Percentiles rank a stretch among this genome's conserved stretches.
Evolutionary conservation across 768 basidiomycete species (phyloP).

Genomic region (Podaxis sp.): DNA sequence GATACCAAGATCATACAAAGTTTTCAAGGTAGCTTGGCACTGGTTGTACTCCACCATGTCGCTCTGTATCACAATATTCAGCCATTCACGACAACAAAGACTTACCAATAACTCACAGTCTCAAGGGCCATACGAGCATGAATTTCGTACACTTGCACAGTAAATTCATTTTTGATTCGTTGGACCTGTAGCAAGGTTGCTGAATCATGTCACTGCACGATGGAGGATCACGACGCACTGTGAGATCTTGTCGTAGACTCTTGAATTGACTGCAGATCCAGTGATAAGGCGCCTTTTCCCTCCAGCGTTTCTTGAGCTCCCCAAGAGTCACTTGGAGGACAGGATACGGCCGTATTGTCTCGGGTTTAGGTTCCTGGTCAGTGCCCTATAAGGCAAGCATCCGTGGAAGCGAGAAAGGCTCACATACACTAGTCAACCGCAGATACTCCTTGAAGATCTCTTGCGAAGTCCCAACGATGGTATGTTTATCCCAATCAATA

Average conservation of each 20-base stretch:
- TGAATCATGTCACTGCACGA: not conserved
- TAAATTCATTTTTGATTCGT: slow-evolving; percentile 98
- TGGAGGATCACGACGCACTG: slow-evolving; percentile 55
- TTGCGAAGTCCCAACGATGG: slow-evolving; percentile 89
- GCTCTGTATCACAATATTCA: slow-evolving; percentile 46
- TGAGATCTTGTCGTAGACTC: slow-evolving; percentile 94
- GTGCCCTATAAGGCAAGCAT: slow-evolving; percentile 10
- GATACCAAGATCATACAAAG: slow-evolving; percentile 91
- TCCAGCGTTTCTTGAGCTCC: slow-evolving; percentile 88
- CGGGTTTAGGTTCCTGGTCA: slow-evolving; percentile 88
- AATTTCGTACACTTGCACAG: slow-evolving; percentile 96
- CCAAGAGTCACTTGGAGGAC: slow-evolving; percentile 83
- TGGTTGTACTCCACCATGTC: slow-evolving; percentile 99
- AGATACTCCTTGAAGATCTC: slow-evolving; percentile 96
- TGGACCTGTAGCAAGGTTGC: slow-evolving; percentile 67
- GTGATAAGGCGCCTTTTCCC: slow-evolving; percentile 68
- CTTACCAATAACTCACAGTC: slow-evolving; percentile 22
- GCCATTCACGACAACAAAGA: slow-evolving; percentile 8
- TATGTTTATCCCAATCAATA: slow-evolving; percentile 93
- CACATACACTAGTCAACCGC: slow-evolving; percentile 80
- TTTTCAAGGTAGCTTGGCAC: slow-evolving; percentile 88
- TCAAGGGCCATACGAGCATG: slow-evolving; percentile 93
- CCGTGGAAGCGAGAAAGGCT: slow-evolving; percentile 3
- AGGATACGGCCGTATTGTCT: slow-evolving; percentile 86
- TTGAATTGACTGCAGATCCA: slow-evolving; percentile 99